Percentiles rank a stretch among this genome's conserved stretches.
These are phyloP conservation scores for Diaporthe capsici DNA, from an alignment of 2,329 filamentous ascomycete genomes.

Conservation along the genomic window DNA sequence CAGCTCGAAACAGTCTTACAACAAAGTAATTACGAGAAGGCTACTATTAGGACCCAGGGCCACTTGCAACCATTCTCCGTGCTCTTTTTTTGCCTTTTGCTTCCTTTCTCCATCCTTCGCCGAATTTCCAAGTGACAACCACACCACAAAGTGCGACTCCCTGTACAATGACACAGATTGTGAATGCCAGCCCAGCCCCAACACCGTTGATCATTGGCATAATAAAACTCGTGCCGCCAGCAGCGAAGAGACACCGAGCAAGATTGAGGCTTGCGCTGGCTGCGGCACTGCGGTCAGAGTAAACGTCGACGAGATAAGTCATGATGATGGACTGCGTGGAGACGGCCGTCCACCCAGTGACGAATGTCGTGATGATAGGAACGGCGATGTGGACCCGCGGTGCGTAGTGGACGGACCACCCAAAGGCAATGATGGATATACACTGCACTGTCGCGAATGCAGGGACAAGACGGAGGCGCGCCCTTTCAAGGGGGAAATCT, in stretches of 20 bases:
- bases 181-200: constrained; percentile 67
- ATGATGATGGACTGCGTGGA: constrained; percentile 66
- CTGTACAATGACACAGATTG: constrained; percentile 60
- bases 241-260: constrained; percentile 67
- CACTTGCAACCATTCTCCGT: too few relatives aligned
- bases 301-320: constrained; percentile 64
- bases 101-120: not conserved
- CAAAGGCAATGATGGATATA: constrained; percentile 60
- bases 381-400: constrained; percentile 58
- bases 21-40: too few relatives aligned
- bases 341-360: constrained; percentile 67
- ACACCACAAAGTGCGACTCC: constrained; percentile 41
- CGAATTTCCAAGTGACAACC: constrained; percentile 1
- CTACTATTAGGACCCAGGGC: rapidly evolving
- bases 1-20: too few relatives aligned
- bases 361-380: constrained; percentile 60
- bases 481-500: not conserved
- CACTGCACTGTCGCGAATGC: constrained; percentile 53
- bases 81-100: not conserved
- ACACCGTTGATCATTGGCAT: constrained; percentile 66
- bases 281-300: constrained; percentile 65
- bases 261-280: constrained; percentile 71
- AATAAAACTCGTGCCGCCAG: constrained; percentile 66
- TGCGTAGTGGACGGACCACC: constrained; percentile 62
- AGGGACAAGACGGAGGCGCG: constrained; percentile 55